These are phyloP conservation scores for Ganoderma meredithae DNA, from an alignment of 1,284 basidiomycete species.

Conservation along the genomic window DNA sequence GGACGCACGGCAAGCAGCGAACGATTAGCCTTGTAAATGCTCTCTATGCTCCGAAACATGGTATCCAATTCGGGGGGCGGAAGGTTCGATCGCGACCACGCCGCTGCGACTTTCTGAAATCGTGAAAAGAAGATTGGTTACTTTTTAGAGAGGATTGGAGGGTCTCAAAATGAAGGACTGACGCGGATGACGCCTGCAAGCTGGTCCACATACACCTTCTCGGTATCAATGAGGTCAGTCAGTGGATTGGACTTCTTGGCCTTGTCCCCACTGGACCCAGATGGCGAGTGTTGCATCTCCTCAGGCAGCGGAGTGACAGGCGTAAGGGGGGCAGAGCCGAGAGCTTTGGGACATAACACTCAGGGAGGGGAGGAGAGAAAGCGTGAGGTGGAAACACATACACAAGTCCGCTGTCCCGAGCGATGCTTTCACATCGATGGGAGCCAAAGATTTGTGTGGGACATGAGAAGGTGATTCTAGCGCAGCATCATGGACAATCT, in stretches of 20 bases:
- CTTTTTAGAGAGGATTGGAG: slow-evolving; percentile 18
- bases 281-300: slow-evolving; percentile 32
- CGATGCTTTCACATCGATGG: slow-evolving; percentile 43
- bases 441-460: slow-evolving; percentile 33
- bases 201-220: slow-evolving; percentile 92
- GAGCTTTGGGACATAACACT: slow-evolving; percentile 17
- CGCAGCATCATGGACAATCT: slow-evolving; percentile 36
- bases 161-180: slow-evolving; percentile 42
- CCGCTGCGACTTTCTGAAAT: slow-evolving; percentile 89
- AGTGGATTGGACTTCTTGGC: slow-evolving; percentile 84
- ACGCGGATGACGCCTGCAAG: slow-evolving; percentile 92
- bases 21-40: slow-evolving; percentile 92
- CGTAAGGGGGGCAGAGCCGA: slow-evolving; percentile 33
- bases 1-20: slow-evolving; percentile 73
- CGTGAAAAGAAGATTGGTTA: slow-evolving; percentile 18
- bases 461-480: slow-evolving; percentile 22
- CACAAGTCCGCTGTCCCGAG: slow-evolving; percentile 37
- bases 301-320: slow-evolving; percentile 36
- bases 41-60: slow-evolving; percentile 95
- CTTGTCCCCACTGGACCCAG: slow-evolving; percentile 46
- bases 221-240: slow-evolving; percentile 92
- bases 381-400: slow-evolving; percentile 26
- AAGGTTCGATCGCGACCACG: slow-evolving; percentile 95
- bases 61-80: slow-evolving; percentile 91
- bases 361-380: background rate